A percentile compares a stretch with the other conserved stretches of the same genome.
phyloP scores from a whole-genome alignment of 2,329 filamentous ascomycete species.

The Aspergillus sp. region DNA sequence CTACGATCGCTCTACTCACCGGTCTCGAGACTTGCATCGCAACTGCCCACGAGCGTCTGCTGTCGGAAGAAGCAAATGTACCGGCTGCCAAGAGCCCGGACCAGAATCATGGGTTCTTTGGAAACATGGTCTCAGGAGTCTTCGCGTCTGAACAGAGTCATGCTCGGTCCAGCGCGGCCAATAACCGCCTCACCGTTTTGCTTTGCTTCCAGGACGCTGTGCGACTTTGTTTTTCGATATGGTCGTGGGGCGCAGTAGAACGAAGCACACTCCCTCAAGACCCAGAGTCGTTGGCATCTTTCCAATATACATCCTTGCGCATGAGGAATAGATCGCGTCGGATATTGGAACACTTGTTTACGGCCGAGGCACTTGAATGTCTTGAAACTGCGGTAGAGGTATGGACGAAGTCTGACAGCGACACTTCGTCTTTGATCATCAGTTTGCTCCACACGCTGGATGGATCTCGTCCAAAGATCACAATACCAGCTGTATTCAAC shows the following conservation, averaged over 20 bases:
- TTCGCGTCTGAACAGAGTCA: conserved; percentile 78
- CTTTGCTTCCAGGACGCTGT: conserved; percentile 97
- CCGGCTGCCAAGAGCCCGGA: conserved; percentile 75
- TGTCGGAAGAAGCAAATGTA: conserved; percentile 71
- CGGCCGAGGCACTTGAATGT: conserved; percentile 88
- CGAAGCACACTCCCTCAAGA: conserved; percentile 55
- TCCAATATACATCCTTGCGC: conserved; percentile 84
- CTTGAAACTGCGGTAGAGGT: conserved; percentile 86
- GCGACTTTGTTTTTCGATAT: conserved; percentile 87
- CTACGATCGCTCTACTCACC: conserved; percentile 76
- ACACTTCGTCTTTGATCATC: conserved; percentile 68
- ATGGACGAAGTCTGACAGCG: conserved; percentile 63
- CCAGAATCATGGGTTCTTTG: conserved; percentile 83
- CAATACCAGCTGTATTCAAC: conserved; percentile 92
- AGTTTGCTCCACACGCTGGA: conserved; percentile 88
- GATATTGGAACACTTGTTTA: conserved; percentile 88
- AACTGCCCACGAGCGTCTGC: conserved; percentile 77
- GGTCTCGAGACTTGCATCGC: conserved; percentile 89
- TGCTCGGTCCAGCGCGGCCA: conserved; percentile 80
- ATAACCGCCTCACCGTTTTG: conserved; percentile 87
- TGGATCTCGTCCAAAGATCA: conserved; percentile 85
- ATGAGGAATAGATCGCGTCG: conserved; percentile 87
- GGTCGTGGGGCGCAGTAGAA: conserved; percentile 79
- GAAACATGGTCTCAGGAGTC: conserved; percentile 89
- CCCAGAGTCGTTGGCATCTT: conserved; percentile 71